Evolutionary conservation across 2,329 filamentous ascomycete genomes (phyloP), one percentile per base, ranked within the genome.

Genomic region (Endocalyx cinctus): DNA sequence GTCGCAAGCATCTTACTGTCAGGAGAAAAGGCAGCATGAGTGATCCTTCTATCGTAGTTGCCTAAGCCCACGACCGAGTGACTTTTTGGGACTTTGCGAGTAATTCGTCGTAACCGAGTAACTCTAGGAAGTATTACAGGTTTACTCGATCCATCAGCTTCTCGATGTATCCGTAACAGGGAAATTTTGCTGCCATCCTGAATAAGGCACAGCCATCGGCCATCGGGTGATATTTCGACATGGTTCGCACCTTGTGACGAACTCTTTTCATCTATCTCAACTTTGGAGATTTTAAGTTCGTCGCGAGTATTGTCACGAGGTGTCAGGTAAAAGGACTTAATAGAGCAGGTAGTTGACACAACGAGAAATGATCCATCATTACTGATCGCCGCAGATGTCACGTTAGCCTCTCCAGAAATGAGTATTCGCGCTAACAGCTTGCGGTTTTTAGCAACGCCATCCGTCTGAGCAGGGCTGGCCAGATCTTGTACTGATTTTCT

Each of bases 1-100:
- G 81, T 77, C 7, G 84, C 88, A 29, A 97, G 66, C 42, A 94
- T 76, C 45, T 74, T 79, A 54, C 85, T 87, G 55, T 95, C 84
- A 5, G 80, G 69, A 8, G 88, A 89, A 58, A 97, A 96, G 3
- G 81, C 71, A 17, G 82, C 59, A 34, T 86, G 82, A 22, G 75
- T 80, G 45, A 97, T 79, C 27, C 72, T 82, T 54, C 84, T 76
- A 42, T 87, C 78, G 60, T 96, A 97, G 17, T 66, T 64, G n/a
- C 82, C 83, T 34, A 87, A 69, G 6, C 81, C 79, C 18, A 83
- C 80, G 34, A 84, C 72, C 12, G 69, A 69, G 37, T 66, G 62
- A 49, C 72, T 68, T 57, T 70, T 76, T 20, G 72, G 67, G 17
- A 72, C 64, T 26, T 72, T 63, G 20, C 77, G 72, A 35, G 66